These are phyloP conservation scores for Pythium phragmiticola DNA, from an alignment of 352 stramenopile species.

Conservation along the genomic window DNA sequence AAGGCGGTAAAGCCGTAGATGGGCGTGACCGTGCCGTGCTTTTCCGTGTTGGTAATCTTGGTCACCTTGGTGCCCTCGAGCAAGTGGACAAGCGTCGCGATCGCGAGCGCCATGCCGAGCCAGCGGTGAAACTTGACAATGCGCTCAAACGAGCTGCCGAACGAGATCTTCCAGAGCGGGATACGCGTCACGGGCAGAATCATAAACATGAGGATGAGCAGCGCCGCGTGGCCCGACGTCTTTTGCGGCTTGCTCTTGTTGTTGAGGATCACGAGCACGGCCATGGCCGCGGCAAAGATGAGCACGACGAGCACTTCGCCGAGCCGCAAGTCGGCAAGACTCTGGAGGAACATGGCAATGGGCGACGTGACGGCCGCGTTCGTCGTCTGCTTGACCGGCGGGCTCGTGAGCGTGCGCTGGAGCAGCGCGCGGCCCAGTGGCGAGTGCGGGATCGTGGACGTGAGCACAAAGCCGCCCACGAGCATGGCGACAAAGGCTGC, in stretches of 20 bases:
- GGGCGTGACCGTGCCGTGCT: conserved; percentile 56
- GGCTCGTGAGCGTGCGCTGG: conserved; percentile 44
- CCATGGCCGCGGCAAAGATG: conserved; percentile 54
- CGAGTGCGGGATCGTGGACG: conserved; percentile 37
- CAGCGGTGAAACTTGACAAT: conserved; percentile 86
- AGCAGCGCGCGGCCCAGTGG: conserved; percentile 34
- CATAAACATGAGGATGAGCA: conserved; percentile 81
- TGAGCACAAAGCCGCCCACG: conserved; percentile 49
- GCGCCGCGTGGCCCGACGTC: conserved; percentile 50
- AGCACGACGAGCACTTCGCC: conserved; percentile 66
- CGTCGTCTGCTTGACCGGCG: conserved; percentile 52
- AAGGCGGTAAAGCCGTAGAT: conserved; percentile 67
- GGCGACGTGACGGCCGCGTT: conserved; percentile 43
- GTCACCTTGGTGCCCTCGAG: conserved; percentile 46
- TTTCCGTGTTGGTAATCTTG: conserved; percentile 32
- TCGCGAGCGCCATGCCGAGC: conserved; percentile 58
- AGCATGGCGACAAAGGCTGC: conserved; percentile 53
- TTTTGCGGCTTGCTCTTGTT: conserved; percentile 35
- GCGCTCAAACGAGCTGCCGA: conserved; percentile 75
- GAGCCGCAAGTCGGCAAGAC: conserved; percentile 50
- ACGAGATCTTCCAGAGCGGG: conserved; percentile 64
- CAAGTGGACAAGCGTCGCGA: conserved; percentile 62
- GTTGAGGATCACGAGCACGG: conserved; percentile 44
- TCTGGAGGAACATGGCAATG: conserved; percentile 50
- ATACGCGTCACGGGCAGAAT: conserved; percentile 64